Base-by-base conservation (phyloP, 768 basidiomycete genomes). In the Leccinum imitatum region DNA sequence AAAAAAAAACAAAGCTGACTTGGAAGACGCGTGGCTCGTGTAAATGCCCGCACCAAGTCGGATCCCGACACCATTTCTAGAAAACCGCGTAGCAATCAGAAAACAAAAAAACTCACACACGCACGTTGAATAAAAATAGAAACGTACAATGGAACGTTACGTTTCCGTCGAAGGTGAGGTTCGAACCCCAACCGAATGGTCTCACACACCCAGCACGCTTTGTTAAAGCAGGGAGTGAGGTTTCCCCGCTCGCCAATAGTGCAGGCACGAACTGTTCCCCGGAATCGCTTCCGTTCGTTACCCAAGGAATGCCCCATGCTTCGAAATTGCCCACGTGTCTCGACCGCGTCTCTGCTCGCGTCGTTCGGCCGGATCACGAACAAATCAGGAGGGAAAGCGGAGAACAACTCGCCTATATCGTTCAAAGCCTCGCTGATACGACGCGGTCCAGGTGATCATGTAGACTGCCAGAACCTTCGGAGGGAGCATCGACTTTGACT, bases 31-130 rank as follows among this genome's bases (percentile, higher is more conserved):
- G 7, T 44, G 46, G 14, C 57, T 70, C 3, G 69, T 66, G 30
- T 71, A 72, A 21, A 71, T 61, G 23, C 69, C 69, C 11, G 68
- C 68, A 1, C 70, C 70, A 3, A 70, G 65, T 50, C 69, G 62
- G 8, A 70, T 63, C 3, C 69, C 69, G 9, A 4, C 1, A 2
- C 51, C 60, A n/a, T 59, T n/a, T 39, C 67, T 70, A 30, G 23
- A 30, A 31, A 31, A 39, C 37, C 3, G 2, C 13, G 6, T 19
- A 8, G 3, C 6, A 0, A 50, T 67, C 59, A 67, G 67, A 58
- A 62, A 47, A 37, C n/a, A 46, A 37, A 46, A 33, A 17, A 10
- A 25, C 17, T 35, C 33, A 13, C 33, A 14, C 33, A 35, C 30
- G 33, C 13, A n/a, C 23, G 27, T 31, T 11, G 19, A 19, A 10